Conservation (phyloP, 345 rosid genomes). For the Rhizophora mangle region DNA sequence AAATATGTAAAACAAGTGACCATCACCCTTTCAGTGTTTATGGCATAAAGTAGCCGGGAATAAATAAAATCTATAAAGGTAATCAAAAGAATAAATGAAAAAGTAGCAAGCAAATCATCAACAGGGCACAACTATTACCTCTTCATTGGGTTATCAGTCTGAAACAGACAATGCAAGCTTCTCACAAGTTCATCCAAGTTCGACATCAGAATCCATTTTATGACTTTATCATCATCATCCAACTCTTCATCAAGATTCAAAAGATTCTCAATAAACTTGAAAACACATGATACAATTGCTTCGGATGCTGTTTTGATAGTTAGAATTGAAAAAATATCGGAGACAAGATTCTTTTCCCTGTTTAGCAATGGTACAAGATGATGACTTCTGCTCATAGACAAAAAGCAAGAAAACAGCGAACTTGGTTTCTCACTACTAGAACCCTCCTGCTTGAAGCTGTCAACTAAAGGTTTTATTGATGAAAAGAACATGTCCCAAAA, state of each 20-base stretch:
- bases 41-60: too few species aligned
- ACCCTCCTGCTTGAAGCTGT: conserved; percentile 81
- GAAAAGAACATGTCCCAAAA: conserved; percentile 86
- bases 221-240: conserved; percentile 42
- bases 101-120: background rate
- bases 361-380: conserved; percentile 52
- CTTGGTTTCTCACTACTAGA: conserved; percentile 95
- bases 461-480: conserved; percentile 64
- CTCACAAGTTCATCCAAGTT: conserved; percentile 55
- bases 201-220: conserved; percentile 43
- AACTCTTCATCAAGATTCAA: conserved; percentile 60
- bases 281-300: conserved; percentile 61
- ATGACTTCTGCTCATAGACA: conserved; percentile 85
- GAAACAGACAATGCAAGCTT: conserved; percentile 68
- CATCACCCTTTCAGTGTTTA: too few species aligned
- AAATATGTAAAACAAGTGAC: too few species aligned
- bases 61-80: too few species aligned
- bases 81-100: background rate
- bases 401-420: conserved; percentile 79
- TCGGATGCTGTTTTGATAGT: conserved; percentile 69
- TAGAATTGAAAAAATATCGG: conserved; percentile 79
- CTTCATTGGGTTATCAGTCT: conserved; percentile 45
- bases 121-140: conserved; percentile 45
- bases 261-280: conserved; percentile 77
- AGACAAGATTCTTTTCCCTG: conserved; percentile 65